Conservation (phyloP, 108 stramenopile genomes). For the Pseudonitzschia multiseries region DNA sequence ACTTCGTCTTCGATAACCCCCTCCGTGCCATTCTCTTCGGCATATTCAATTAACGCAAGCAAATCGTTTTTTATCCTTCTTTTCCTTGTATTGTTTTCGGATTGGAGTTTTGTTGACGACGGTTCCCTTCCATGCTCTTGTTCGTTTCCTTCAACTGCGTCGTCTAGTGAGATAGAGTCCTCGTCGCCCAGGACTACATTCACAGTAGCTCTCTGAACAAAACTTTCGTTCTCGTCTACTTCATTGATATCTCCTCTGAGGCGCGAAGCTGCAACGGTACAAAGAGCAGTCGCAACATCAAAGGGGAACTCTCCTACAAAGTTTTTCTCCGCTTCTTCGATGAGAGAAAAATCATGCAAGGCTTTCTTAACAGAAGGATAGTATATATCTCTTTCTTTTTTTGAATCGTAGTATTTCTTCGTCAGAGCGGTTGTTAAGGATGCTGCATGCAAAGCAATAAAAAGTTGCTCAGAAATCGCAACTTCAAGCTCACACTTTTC, state of each 20-base stretch:
- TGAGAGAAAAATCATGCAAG: constrained; percentile 11
- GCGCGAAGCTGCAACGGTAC: constrained; percentile 7
- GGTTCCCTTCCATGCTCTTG: background rate
- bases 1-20: constrained; percentile 22
- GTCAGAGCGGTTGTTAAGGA: constrained; percentile 15
- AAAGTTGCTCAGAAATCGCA: background rate
- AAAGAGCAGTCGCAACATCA: constrained; percentile 22
- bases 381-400: constrained; percentile 11
- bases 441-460: constrained; percentile 18
- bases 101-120: background rate
- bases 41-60: background rate
- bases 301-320: constrained; percentile 24
- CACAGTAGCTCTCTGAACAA: constrained; percentile 2
- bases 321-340: constrained; percentile 30
- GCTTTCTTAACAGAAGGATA: constrained; percentile 19
- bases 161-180: background rate
- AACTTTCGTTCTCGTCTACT: constrained; percentile 5
- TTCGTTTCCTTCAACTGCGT: background rate
- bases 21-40: constrained; percentile 5
- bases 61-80: constrained; percentile 6
- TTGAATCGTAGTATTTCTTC: constrained; percentile 29
- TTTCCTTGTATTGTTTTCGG: background rate
- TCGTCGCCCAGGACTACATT: background rate
- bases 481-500: constrained; percentile 29
- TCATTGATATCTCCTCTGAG: constrained; percentile 6